Percentiles rank a stretch among this genome's conserved stretches.
Conservation (phyloP, 306 rosid species). For the Prunus armeniaca region DNA sequence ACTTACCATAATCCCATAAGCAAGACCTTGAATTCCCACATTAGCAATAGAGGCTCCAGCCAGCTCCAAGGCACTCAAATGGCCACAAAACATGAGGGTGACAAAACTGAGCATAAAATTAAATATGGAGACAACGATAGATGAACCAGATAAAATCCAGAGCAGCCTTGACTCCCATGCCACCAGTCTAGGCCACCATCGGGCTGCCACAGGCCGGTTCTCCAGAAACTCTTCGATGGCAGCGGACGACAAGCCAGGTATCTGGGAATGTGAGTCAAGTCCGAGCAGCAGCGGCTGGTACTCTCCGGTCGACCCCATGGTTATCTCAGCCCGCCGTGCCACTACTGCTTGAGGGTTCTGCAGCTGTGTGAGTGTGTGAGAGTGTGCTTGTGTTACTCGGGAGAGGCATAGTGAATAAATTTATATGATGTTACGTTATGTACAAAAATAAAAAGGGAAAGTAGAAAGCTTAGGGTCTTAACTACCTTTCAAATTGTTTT, state of each 20-base stretch:
- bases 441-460: not conserved
- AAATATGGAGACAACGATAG: conserved; percentile 35
- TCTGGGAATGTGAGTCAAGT: conserved; percentile 22
- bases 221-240: conserved; percentile 42
- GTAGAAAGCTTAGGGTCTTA: not conserved
- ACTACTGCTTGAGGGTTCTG: not conserved
- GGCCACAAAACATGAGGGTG: conserved; percentile 56
- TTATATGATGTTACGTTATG: not conserved
- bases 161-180: conserved; percentile 67
- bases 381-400: not conserved
- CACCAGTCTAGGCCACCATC: conserved; percentile 48
- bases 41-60: conserved; percentile 72
- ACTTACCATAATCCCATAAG: conserved; percentile 69
- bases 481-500: not conserved
- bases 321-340: not conserved
- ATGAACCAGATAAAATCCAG: conserved; percentile 44
- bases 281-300: conserved; percentile 4
- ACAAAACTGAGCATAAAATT: conserved; percentile 48
- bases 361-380: not conserved
- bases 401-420: not conserved
- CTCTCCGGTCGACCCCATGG: not conserved
- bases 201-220: conserved; percentile 11
- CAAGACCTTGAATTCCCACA: conserved; percentile 73
- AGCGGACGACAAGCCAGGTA: conserved; percentile 34
- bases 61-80: conserved; percentile 52